Base-by-base conservation (phyloP, 106 monocot species). In the Acorus calamus region DNA sequence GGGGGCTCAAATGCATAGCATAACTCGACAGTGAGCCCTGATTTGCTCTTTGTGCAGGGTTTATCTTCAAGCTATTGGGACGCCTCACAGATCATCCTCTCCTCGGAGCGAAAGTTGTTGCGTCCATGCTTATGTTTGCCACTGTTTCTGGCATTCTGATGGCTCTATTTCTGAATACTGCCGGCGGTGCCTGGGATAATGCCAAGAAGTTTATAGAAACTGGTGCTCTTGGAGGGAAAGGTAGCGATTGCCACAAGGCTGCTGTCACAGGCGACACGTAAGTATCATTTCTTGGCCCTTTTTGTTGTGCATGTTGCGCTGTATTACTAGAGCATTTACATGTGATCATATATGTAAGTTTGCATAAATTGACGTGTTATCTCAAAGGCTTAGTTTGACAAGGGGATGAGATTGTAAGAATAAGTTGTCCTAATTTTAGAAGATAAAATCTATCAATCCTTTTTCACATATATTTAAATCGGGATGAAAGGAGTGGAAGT, bases 181-280 rank as follows among this genome's bases (percentile, higher is more conserved):
- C 96, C 60, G 96, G 96, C 42, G 96, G 96, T 57, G 96, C 96
- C 9, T 98, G 96, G 96, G 96, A 98, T 78, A 98, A 98, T 73
- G 96, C 96, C 3, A 98, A 98, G 69, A 98, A 98, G 13, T 98
- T 79, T 68, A 98, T 98, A 14, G 96, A 98, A 66, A 98, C 96
- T 70, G 96, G 96, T 57, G 90, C 85, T 52, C 88, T 88, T 50
- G 96, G 96, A 61, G 96, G 96, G 53, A 98, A 98, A 81, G 96
- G 96, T 42, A 98, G 96, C 45, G 87, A 96, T 8, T 78, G 80
- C 55, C 96, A 98, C 74, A 98, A 98, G 66, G 96, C 96, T 46
- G 96, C 96, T 52, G 55, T 96, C 46, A 96, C 96, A 53, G 96
- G 96, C 49, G 96, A 96, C 59, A 96, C 96, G 96, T 96, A 80